Conservation (phyloP, 2,329 filamentous ascomycete species). For the Basipetospora chlamydospora region DNA sequence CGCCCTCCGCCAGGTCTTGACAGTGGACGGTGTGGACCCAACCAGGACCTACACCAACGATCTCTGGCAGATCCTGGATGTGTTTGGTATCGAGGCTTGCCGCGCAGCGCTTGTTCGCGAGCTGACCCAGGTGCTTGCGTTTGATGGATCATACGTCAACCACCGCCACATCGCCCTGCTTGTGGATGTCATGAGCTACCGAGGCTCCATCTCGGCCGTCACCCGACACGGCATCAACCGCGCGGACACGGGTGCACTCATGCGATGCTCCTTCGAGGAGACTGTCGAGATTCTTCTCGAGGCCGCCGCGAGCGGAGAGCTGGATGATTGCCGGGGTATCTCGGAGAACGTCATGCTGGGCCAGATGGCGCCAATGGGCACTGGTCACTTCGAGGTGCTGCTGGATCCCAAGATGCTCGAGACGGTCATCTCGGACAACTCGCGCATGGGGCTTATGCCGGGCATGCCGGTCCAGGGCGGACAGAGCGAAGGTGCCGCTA, state of each 20-base stretch:
- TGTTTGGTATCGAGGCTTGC: slow-evolving; percentile 92
- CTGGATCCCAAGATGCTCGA: slow-evolving; percentile 92
- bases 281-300: slow-evolving; percentile 97
- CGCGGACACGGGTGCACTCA: slow-evolving; percentile 91
- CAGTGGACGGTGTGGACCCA: slow-evolving; percentile 77
- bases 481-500: slow-evolving; percentile 70
- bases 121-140: slow-evolving; percentile 82
- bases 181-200: slow-evolving; percentile 94
- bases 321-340: slow-evolving; percentile 95
- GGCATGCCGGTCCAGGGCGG: slow-evolving; percentile 64
- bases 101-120: slow-evolving; percentile 77
- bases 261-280: slow-evolving; percentile 99
- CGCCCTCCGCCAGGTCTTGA: slow-evolving; percentile 67
- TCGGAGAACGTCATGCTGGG: slow-evolving; percentile 98
- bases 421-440: slow-evolving; percentile 87
- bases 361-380: slow-evolving; percentile 92
- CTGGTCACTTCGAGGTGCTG: slow-evolving; percentile 86
- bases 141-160: slow-evolving; percentile 99
- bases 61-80: slow-evolving; percentile 84
- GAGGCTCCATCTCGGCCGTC: slow-evolving; percentile 86
- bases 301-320: slow-evolving; percentile 82
- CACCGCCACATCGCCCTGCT: slow-evolving; percentile 91
- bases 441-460: slow-evolving; percentile 67
- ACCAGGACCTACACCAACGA: slow-evolving; percentile 86
- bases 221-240: slow-evolving; percentile 98